These are phyloP conservation scores for Neurospora crassa DNA, from an alignment of 2,329 filamentous ascomycete species.

Conservation along the genomic window DNA sequence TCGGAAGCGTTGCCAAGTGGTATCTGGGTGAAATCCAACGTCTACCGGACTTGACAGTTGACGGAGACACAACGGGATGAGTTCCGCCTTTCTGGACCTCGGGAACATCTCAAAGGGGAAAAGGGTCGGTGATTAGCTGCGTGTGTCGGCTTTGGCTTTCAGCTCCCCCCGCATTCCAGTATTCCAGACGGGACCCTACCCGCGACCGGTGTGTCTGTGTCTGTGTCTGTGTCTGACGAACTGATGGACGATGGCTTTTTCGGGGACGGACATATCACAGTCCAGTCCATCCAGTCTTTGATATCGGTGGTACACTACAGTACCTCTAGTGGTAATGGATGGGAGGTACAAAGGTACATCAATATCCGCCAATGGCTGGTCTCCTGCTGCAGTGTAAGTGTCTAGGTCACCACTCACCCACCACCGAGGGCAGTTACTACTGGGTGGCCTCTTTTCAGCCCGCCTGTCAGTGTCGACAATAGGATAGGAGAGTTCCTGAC, in stretches of 20 bases:
- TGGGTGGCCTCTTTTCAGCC: background rate
- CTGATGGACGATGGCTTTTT: background rate
- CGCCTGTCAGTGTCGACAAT: background rate
- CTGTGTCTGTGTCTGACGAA: background rate
- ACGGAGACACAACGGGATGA: no score
- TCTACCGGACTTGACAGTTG: no score
- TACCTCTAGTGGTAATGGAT: background rate
- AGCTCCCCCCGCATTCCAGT: background rate
- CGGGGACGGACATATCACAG: background rate
- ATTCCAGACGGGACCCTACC: background rate
- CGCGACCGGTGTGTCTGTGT: background rate
- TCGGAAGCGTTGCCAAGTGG: background rate
- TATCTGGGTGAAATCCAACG: no score
- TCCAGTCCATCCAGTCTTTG: background rate
- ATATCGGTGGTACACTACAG: background rate
- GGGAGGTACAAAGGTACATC: background rate
- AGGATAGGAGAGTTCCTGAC: background rate
- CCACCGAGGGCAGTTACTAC: background rate
- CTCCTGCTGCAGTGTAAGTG: background rate
- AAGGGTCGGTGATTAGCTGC: background rate
- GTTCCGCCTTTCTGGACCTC: background rate
- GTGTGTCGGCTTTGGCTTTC: background rate
- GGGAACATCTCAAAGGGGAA: background rate
- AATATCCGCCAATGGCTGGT: background rate
- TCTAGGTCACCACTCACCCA: no score